Conservation (phyloP, 2,329 filamentous ascomycete species). For the Fusarium musae region DNA sequence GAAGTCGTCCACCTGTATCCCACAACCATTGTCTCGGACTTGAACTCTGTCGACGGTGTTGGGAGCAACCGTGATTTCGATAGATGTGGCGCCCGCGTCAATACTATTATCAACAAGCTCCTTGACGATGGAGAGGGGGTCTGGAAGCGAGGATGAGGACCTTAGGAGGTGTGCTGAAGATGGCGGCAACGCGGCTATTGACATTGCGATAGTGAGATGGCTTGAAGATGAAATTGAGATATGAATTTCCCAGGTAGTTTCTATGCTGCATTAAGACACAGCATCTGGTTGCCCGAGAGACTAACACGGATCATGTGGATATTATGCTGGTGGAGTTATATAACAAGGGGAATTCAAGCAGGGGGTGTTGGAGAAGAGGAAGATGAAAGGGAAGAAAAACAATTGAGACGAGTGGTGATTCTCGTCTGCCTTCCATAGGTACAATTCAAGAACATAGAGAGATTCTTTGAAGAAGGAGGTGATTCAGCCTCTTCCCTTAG, state of each 20-base stretch:
- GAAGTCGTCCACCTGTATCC: conserved; percentile 72
- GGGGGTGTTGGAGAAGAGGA: background rate
- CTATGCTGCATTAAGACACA: conserved; percentile 34
- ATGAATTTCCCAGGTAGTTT: conserved; percentile 17
- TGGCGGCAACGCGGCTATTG: conserved; percentile 61
- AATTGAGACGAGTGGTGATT: background rate
- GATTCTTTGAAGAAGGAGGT: conserved; percentile 10
- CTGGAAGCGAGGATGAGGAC: conserved; percentile 68
- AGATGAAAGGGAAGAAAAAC: background rate
- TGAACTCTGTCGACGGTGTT: conserved; percentile 77
- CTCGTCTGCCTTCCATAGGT: background rate
- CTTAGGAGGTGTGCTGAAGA: conserved; percentile 66
- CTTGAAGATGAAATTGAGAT: conserved; percentile 22
- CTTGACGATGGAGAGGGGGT: conserved; percentile 73
- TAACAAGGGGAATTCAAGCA: conserved; percentile 16
- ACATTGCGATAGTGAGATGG: conserved; percentile 50
- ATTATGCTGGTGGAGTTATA: conserved; percentile 35
- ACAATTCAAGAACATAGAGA: background rate
- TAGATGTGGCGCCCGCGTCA: conserved; percentile 73
- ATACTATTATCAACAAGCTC: conserved; percentile 83
- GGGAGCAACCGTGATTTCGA: conserved; percentile 71
- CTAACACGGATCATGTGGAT: conserved; percentile 42
- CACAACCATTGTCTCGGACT: conserved; percentile 78
- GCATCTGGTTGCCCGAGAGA: conserved; percentile 40
- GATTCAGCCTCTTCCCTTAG: background rate